Conservation (phyloP, 768 basidiomycete species). For the Sarcomyxa edulis region DNA sequence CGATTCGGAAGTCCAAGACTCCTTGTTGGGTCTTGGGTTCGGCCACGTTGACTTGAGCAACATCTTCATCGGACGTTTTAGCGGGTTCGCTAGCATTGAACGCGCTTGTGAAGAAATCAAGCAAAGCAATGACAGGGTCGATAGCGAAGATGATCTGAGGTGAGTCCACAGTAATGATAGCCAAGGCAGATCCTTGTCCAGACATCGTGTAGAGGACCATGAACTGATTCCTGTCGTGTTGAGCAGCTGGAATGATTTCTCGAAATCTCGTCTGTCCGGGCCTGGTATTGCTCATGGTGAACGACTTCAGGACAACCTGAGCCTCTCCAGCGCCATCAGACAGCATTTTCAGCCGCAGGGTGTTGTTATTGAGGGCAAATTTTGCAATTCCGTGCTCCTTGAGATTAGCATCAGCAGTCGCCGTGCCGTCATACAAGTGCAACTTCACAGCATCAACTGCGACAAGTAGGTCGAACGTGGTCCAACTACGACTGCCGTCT, state of each 20-base stretch:
- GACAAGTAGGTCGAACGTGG: slow-evolving; percentile 69
- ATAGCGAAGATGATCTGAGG: slow-evolving; percentile 90
- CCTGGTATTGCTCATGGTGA: slow-evolving; percentile 87
- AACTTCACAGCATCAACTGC: slow-evolving; percentile 68
- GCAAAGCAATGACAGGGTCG: slow-evolving; percentile 85
- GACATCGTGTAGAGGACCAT: slow-evolving; percentile 87
- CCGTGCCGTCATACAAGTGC: slow-evolving; percentile 76
- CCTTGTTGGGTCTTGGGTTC: slow-evolving; percentile 12
- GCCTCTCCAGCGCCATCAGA: slow-evolving; percentile 83
- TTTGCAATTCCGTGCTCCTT: slow-evolving; percentile 79
- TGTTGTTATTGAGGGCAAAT: slow-evolving; percentile 78
- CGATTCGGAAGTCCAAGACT: slow-evolving; percentile 64
- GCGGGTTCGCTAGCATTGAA: slow-evolving; percentile 19
- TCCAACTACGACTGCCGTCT: slow-evolving; percentile 39
- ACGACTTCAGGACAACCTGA: slow-evolving; percentile 83
- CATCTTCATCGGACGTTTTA: slow-evolving; percentile 5
- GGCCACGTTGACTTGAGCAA: slow-evolving; percentile 8
- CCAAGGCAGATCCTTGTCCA: slow-evolving; percentile 58
- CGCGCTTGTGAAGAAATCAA: slow-evolving; percentile 75
- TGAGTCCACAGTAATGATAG: slow-evolving; percentile 85
- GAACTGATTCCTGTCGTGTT: slow-evolving; percentile 85
- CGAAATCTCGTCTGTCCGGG: slow-evolving; percentile 81
- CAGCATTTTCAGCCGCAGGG: slow-evolving; percentile 73
- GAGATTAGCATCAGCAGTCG: slow-evolving; percentile 49
- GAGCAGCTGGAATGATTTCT: slow-evolving; percentile 91